Conservation (phyloP, 2,329 filamentous ascomycete genomes). For the Alternaria novae-zelandiae region DNA sequence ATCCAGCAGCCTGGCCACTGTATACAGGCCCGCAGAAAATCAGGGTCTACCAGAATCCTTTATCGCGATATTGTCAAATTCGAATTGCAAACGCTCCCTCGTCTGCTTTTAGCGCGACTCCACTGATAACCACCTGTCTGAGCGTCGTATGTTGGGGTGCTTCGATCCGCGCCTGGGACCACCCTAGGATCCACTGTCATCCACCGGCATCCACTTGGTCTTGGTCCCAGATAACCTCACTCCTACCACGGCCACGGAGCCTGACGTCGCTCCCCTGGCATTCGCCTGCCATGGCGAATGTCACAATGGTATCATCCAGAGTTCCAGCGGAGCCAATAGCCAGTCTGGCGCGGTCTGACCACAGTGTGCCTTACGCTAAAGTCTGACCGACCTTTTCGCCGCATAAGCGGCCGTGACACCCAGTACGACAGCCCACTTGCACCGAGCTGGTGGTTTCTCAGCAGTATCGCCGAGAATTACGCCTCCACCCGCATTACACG, state of each 20-base stretch:
- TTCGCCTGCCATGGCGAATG: neutral
- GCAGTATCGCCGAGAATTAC: neutral
- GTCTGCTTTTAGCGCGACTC: conserved; percentile 13
- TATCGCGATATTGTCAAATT: conserved; percentile 14
- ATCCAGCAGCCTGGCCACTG: conserved; percentile 7
- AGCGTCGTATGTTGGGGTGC: conserved; percentile 16
- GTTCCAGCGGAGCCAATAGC: neutral
- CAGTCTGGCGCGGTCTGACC: neutral
- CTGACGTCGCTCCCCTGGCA: neutral
- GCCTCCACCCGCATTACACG: neutral
- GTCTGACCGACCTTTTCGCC: conserved; percentile 1
- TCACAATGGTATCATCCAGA: neutral
- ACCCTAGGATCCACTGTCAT: conserved; percentile 5
- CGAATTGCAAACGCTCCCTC: conserved; percentile 8
- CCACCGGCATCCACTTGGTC: conserved; percentile 8
- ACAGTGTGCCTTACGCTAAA: conserved; percentile 8
- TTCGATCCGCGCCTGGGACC: conserved; percentile 13
- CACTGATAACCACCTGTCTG: conserved; percentile 23
- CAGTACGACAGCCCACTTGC: conserved; percentile 2
- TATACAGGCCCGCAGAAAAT: neutral
- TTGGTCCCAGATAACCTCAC: neutral
- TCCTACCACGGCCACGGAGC: neutral
- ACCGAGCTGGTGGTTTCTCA: conserved; percentile 4
- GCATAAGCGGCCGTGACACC: conserved; percentile 4
- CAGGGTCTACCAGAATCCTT: conserved; percentile 5